Conservation (phyloP, 805 yeast genomes). For the Pichia cephalocereana region DNA sequence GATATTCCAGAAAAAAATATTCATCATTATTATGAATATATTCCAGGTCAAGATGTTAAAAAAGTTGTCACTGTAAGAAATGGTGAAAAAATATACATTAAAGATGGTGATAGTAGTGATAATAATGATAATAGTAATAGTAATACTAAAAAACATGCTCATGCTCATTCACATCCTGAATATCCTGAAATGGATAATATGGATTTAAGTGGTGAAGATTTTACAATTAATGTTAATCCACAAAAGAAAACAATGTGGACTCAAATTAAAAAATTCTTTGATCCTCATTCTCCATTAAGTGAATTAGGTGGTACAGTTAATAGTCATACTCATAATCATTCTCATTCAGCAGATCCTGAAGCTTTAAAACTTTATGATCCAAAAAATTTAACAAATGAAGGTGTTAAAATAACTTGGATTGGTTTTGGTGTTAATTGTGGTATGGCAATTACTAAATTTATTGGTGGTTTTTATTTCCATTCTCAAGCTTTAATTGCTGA, state of each 20-base stretch:
- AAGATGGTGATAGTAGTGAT: not conserved
- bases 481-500: conserved; percentile 94
- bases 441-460: conserved; percentile 78
- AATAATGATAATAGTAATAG: not conserved
- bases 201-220: conserved; percentile 23
- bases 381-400: conserved; percentile 58
- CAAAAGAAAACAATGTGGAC: conserved; percentile 18
- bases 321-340: conserved; percentile 23
- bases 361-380: conserved; percentile 37
- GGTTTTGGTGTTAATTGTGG: conserved; percentile 78
- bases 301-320: conserved; percentile 16
- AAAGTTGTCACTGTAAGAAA: conserved; percentile 5
- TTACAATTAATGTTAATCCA: conserved; percentile 16
- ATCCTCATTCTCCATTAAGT: conserved; percentile 28
- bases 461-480: conserved; percentile 87
- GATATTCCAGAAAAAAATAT: conserved; percentile 2
- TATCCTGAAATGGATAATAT: conserved; percentile 21
- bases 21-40: conserved; percentile 14
- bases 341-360: conserved; percentile 33
- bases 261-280: conserved; percentile 25
- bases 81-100: conserved; percentile 2
- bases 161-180: conserved; percentile 24
- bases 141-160: conserved; percentile 11
- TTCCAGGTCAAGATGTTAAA: conserved; percentile 2
- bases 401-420: conserved; percentile 86